Base-by-base conservation (phyloP, 306 rosid species). In the Cicer bijugum region DNA sequence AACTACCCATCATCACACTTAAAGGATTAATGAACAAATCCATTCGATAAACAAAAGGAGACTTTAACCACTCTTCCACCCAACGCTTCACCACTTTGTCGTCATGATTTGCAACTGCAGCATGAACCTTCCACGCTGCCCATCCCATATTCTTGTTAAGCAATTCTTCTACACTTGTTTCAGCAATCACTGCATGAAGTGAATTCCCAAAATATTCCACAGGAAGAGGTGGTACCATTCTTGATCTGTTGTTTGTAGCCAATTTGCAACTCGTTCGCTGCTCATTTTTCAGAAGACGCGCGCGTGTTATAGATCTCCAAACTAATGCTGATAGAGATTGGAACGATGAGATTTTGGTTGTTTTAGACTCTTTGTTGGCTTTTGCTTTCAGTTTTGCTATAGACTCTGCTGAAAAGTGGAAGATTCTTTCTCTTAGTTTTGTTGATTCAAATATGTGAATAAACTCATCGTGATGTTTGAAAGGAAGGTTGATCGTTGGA, bases 251-350 rank as follows among this genome's bases (percentile, higher is more conserved):
- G 33, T 84, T 79, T 1, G 70, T 35, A 2, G 86, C 80, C 73
- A 89, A 2, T 11, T 9, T 79, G 68, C 93, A 89, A 17, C 10
- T 57, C 1, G 84, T 89, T 60, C 0, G 58, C 45, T 81, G 75
- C 28, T 68, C 63, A 3, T 6, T 2, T 0, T 85, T 16, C 0
- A 51, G 11, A 8, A n/a, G 1, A 5, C 94, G 85, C 0, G 84
- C 88, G 0, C 86, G 88, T 0, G 89, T 92, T 35, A 87, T 60
- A 38, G 75, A 73, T 53, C 88, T 75, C 96, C 92, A 92, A 1
- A 88, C 81, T 6, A 81, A 71, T 4, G 95, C 92, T 8, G 87
- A 84, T 10, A 92, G 42, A 8, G 96, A 84, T 28, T 84, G 85
- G 43, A 88, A 89, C 4, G 96, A 82, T 11, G 94, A 88, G 45